Evolutionary conservation across 2,329 filamentous ascomycete species (phyloP), one percentile per base, ranked within the genome.

Genomic region (Epichloe sylvatica): DNA sequence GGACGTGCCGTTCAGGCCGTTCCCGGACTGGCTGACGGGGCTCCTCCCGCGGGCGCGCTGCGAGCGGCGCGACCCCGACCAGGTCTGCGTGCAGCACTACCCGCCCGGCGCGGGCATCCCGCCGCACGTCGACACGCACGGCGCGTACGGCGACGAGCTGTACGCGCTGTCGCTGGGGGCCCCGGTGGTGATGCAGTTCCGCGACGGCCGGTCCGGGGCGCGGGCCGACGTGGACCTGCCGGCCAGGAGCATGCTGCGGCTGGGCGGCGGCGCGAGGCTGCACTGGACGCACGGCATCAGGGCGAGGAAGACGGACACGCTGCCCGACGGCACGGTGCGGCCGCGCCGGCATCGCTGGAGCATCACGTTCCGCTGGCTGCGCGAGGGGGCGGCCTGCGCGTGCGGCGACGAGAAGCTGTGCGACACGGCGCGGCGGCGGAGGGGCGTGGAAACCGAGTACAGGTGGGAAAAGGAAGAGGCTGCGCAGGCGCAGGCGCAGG

Each of bases 61-160:
- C 0, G 73, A 75, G 51, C 54, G 54, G 2, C 65, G 70, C 0
- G 66, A 65, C 0, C 75, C 75, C 0, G 75, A 78, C 47, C 77
- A 80, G 57, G 75, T 80, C 54, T 80, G 76, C 54, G 63, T 79
- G 15, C 77, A 80, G 61, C 72, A 78, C 58, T 81, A 81, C 57
- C 73, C 77, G 0, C 77, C 77, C 0, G 77, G 77, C 5, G 66
- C 72, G 0, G 77, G 77, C 2, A 81, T 81, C 55, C 77, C 77
- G 9, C 77, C 77, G 0, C 77, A 81, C 55, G 76, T 76, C 48
- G 77, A 81, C 61, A 77, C 77, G 3, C 77, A 80, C 60, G 50
- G 51, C 49, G 38, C 67, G 0, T 69, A 67, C 34, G 70, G 67
- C 33, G 70, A 67, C 50, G 68, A 72, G 55, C 63, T 74, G 2